A percentile compares a stretch with the other conserved stretches of the same genome.
Evolutionary conservation across 2,329 filamentous ascomycete species (phyloP).

Genomic region (Fonsecaea multimorphosa): DNA sequence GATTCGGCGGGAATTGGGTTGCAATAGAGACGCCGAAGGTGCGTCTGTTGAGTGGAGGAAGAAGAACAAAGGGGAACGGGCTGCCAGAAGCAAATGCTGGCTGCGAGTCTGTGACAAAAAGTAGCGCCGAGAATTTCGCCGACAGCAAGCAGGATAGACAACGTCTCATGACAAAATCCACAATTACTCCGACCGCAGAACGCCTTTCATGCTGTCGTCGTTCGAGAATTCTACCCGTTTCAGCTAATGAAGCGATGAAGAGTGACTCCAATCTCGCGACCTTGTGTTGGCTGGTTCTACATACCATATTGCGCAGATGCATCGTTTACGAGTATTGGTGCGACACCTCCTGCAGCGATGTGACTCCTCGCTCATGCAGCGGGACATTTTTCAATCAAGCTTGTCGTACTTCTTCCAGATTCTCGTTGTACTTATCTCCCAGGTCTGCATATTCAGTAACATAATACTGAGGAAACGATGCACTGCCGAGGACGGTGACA

Average conservation of each 20-base stretch:
- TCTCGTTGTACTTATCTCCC: background rate
- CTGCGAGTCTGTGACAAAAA: background rate
- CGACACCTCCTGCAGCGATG: background rate
- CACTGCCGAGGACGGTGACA: background rate
- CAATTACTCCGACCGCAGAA: conserved; percentile 11
- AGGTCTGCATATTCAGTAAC: background rate
- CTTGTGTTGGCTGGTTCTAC: conserved; percentile 4
- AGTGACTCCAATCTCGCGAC: background rate
- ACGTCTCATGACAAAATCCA: conserved; percentile 1
- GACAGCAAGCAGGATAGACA: background rate
- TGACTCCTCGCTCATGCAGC: background rate
- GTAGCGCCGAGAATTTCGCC: conserved; percentile 29
- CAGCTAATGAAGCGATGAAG: background rate
- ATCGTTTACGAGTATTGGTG: background rate
- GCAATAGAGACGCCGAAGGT: background rate
- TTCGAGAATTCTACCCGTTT: conserved; percentile 12
- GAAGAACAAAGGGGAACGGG: background rate
- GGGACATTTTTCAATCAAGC: background rate
- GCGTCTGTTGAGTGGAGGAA: background rate
- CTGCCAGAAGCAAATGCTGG: background rate
- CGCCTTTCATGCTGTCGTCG: background rate
- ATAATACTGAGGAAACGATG: background rate
- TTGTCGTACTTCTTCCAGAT: background rate
- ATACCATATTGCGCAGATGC: background rate
- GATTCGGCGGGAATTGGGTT: background rate